Percentiles rank a stretch among this genome's conserved stretches.
phyloP scores from a whole-genome alignment of 2,329 filamentous ascomycete genomes.

The Cladosporium velox region DNA sequence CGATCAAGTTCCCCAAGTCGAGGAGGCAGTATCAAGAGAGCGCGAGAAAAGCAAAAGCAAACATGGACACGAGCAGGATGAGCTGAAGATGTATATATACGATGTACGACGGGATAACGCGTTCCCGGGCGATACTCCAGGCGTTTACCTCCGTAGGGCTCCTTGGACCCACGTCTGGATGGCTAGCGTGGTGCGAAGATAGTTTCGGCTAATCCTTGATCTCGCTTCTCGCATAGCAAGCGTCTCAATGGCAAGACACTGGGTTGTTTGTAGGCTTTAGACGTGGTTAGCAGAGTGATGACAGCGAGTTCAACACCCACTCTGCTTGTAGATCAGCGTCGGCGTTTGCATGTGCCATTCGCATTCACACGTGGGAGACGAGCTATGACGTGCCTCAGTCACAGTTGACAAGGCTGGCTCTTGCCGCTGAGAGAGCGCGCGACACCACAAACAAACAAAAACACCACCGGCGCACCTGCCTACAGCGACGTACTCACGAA shows the following conservation, averaged over 20 bases:
- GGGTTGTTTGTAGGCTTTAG: neutral
- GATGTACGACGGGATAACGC: neutral
- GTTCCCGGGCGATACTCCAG: slow-evolving; percentile 1
- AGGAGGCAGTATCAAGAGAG: neutral
- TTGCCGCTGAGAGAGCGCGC: neutral
- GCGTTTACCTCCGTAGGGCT: neutral
- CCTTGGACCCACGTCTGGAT: neutral
- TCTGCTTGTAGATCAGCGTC: neutral
- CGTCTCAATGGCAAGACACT: neutral
- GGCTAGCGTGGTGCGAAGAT: neutral
- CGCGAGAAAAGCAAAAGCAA: neutral
- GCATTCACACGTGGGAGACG: neutral
- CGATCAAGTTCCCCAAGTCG: neutral
- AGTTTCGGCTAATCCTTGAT: neutral
- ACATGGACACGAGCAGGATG: neutral
- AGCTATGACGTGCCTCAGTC: neutral
- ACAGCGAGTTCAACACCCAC: neutral
- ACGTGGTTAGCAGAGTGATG: neutral
- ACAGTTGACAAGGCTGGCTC: neutral
- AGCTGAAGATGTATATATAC: neutral
- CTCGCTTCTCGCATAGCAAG: neutral
- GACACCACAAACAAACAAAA: neutral
- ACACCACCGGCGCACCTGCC: neutral
- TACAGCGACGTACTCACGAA: neutral
- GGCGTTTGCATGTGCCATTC: neutral